These are phyloP conservation scores for Leccinum incarnatum DNA, from an alignment of 768 basidiomycete genomes.

Conservation along the genomic window DNA sequence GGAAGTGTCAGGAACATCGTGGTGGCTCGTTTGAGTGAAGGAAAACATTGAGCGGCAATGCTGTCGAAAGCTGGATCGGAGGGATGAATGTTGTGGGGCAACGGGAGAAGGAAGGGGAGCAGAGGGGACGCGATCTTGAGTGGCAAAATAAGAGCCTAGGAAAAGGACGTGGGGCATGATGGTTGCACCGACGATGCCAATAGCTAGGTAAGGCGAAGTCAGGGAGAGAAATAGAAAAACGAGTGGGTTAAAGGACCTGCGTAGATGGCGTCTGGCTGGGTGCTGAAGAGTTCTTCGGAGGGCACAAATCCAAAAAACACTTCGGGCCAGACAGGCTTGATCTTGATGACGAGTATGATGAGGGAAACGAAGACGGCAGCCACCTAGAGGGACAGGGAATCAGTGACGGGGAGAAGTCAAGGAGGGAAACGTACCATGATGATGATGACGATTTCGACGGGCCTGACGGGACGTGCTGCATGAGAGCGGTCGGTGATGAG, in stretches of 20 bases:
- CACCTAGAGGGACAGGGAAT: conserved; percentile 20
- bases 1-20: conserved; percentile 7
- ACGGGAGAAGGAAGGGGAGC: conserved; percentile 31
- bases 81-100: background rate
- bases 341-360: conserved; percentile 40
- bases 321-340: conserved; percentile 40
- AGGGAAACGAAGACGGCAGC: conserved; percentile 29
- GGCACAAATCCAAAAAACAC: conserved; percentile 44
- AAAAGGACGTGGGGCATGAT: conserved; percentile 62
- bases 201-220: conserved; percentile 21
- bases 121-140: conserved; percentile 22
- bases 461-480: conserved; percentile 32
- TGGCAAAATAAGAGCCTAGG: conserved; percentile 36
- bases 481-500: conserved; percentile 36
- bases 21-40: conserved; percentile 2
- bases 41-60: conserved; percentile 6
- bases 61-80: background rate
- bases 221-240: conserved; percentile 15
- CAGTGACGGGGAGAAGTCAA: background rate
- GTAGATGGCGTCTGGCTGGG: conserved; percentile 36
- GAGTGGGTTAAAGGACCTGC: conserved; percentile 26
- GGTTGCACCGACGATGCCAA: conserved; percentile 48
- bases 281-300: conserved; percentile 31
- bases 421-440: conserved; percentile 25
- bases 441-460: conserved; percentile 39